Base-by-base conservation (phyloP, 1,139 yeast genomes). In the Meyerozyma sp. region DNA sequence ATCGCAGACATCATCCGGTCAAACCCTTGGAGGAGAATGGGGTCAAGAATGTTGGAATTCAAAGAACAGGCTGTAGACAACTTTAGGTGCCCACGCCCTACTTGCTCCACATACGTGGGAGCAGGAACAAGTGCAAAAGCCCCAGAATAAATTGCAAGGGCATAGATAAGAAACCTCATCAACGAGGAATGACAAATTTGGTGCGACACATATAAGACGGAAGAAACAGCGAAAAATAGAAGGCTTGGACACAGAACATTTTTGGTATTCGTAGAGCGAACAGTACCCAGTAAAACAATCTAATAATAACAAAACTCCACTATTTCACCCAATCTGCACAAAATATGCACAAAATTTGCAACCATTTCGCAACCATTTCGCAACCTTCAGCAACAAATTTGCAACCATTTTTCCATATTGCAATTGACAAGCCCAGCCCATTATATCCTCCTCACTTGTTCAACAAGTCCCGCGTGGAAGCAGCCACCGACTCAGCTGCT, bases 401-500 rank as follows among this genome's bases (percentile, higher is more conserved):
- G 3, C n/a, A 16, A 16, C 18, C 18, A 16, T 16, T 16, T 16
- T 16, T 16, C 3, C 18, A n/a, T 16, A 16, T 16, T 16, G 18
- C 3, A 16, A 16, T 16, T 16, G 3, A 16, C 18, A 16, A 16
- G 2, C 18, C 18, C 18, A 16, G 18, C 18, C 3, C 16, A 10
- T n/a, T 5, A 30, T 2, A 13, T n/a, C 10, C 6, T 3, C 8
- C 8, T 30, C 10, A 16, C 34, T 30, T n/a, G 6, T 4, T 14
- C 34, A 30, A 30, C 10, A n/a, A 28, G 29, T 38, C 28, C n/a
- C 21, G 18, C 14, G 34, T 27, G 14, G 26, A 27, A 5, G 26
- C 40, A 16, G 32, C 18, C 9, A 45, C 26, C 3, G 46, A n/a
- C 16, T 41, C 32, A 25, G 41, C 42, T 8, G 29, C 32, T 0